phyloP scores from a whole-genome alignment of 1,284 basidiomycete genomes.

The Xerocomus amazonicus region DNA sequence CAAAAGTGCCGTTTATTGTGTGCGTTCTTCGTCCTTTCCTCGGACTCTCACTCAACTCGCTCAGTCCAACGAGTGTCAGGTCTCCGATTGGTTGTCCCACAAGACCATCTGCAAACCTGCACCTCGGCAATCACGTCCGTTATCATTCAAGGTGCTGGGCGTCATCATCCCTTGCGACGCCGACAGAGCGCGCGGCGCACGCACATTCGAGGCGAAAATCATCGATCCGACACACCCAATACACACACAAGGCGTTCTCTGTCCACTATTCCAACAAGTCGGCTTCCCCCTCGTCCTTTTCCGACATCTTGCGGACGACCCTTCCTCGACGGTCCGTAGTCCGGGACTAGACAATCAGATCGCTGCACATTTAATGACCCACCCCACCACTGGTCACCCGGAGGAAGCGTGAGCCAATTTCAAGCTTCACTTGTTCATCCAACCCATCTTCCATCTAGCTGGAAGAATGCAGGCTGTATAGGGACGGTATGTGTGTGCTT shows the following conservation, averaged over 20 bases:
- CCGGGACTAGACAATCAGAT: conserved; percentile 25
- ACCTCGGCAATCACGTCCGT: neutral
- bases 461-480: conserved; percentile 22
- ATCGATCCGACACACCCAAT: conserved; percentile 22
- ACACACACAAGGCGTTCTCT: conserved; percentile 15
- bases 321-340: conserved; percentile 14
- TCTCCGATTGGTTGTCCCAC: conserved; percentile 22
- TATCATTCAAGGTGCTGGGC: conserved; percentile 12
- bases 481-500: conserved; percentile 20
- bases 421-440: neutral
- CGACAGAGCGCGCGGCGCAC: conserved; percentile 21
- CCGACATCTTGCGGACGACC: conserved; percentile 16
- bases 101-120: conserved; percentile 12
- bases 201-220: conserved; percentile 19
- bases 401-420: conserved; percentile 9
- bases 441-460: conserved; percentile 10
- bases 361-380: conserved; percentile 22
- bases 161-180: conserved; percentile 23
- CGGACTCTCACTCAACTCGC: neutral
- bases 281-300: conserved; percentile 26
- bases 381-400: conserved; percentile 19
- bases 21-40: conserved; percentile 8
- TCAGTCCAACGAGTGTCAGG: conserved; percentile 26
- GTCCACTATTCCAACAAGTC: conserved; percentile 21
- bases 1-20: conserved; percentile 24